Conservation (phyloP, 2,329 filamentous ascomycete genomes). For the Aspergillus sp. region DNA sequence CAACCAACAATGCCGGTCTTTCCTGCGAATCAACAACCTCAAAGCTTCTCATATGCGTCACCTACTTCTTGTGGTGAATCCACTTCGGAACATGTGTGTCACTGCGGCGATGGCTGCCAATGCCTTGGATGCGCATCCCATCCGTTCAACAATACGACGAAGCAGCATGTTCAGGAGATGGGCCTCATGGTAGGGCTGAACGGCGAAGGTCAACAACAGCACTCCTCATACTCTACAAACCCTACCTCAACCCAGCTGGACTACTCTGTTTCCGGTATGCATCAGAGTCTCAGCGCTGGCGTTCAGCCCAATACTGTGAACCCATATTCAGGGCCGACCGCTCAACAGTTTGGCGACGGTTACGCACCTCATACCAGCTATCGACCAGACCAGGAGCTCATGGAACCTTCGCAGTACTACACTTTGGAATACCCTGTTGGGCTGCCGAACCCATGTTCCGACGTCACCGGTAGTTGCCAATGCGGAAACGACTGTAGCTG, state of each 20-base stretch:
- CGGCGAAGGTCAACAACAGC: conserved; percentile 17
- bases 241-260: conserved; percentile 9
- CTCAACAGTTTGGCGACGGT: conserved; percentile 13
- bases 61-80: conserved; percentile 9
- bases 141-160: conserved; percentile 40
- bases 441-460: conserved; percentile 35
- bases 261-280: conserved; percentile 13
- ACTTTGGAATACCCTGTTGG: conserved; percentile 36
- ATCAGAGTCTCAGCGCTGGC: conserved; percentile 8
- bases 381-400: conserved; percentile 21
- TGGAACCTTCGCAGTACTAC: conserved; percentile 37
- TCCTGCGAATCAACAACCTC: conserved; percentile 2
- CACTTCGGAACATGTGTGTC: conserved; percentile 27
- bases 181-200: conserved; percentile 33
- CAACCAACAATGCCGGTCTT: conserved; percentile 11
- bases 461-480: conserved; percentile 44
- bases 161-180: conserved; percentile 40
- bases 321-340: conserved; percentile 14
- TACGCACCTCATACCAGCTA: conserved; percentile 20
- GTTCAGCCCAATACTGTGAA: conserved; percentile 11
- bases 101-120: conserved; percentile 39
- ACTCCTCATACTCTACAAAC: conserved; percentile 12
- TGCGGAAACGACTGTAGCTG: conserved; percentile 47
- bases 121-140: conserved; percentile 41
- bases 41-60: conserved; percentile 6